Evolutionary conservation across 805 yeast species (phyloP).

Genomic region (Alloascoidea hylecoeti): DNA sequence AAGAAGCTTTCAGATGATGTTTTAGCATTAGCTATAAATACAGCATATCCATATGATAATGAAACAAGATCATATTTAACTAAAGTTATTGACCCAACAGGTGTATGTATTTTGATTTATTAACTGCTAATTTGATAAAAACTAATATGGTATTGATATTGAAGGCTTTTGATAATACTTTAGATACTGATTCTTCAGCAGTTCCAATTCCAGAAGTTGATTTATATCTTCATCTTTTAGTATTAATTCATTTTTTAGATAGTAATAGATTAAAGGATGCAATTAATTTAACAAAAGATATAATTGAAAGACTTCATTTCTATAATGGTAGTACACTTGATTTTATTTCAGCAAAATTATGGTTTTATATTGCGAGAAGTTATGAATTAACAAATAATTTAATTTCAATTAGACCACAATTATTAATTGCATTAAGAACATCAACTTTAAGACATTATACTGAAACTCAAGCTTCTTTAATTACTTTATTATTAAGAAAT

Average conservation of each 20-base stretch:
- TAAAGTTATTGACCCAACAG: constrained; percentile 17
- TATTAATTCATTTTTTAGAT: constrained; percentile 68
- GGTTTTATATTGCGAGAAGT: constrained; percentile 82
- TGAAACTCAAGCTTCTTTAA: constrained; percentile 81
- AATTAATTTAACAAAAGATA: constrained; percentile 31
- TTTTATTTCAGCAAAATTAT: constrained; percentile 73
- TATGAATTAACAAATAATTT: constrained; percentile 45
- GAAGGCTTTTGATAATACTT: constrained; percentile 1
- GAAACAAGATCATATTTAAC: constrained; percentile 28
- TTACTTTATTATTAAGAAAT: constrained; percentile 74
- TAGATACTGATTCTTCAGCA: constrained; percentile 3
- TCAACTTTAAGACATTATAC: constrained; percentile 85
- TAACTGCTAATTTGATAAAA: neutral
- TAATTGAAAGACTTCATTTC: constrained; percentile 26
- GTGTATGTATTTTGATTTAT: constrained; percentile 12
- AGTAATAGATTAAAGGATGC: constrained; percentile 30
- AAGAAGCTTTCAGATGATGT: constrained; percentile 40
- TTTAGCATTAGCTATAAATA: constrained; percentile 38
- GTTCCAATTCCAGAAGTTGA: constrained; percentile 57
- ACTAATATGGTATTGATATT: neutral
- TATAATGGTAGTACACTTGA: constrained; percentile 79
- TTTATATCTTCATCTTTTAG: constrained; percentile 62
- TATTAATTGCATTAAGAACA: constrained; percentile 67
- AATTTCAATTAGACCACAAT: constrained; percentile 47
- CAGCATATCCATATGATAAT: constrained; percentile 38